Conservation (phyloP, 371 early-diverging fungal genomes). For the Mucor plumbeus region DNA sequence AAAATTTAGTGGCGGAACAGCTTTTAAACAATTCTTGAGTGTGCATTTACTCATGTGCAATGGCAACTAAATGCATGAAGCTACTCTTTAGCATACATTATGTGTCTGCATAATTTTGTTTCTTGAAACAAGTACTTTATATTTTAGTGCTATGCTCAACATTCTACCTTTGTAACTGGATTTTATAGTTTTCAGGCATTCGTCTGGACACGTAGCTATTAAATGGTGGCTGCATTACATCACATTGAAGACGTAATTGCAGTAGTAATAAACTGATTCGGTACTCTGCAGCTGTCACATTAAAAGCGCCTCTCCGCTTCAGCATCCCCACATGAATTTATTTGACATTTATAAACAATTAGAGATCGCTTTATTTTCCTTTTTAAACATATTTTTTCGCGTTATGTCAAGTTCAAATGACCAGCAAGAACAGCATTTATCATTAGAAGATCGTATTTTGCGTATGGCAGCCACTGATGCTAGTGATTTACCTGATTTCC, state of each 20-base stretch:
- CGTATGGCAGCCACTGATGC: constrained; percentile 25
- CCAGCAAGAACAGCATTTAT: not conserved
- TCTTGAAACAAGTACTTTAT: too few relatives aligned
- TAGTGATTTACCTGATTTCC: constrained; percentile 56
- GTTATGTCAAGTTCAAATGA: not conserved
- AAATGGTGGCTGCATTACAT: not conserved
- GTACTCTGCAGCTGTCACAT: not conserved
- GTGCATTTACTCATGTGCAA: too few relatives aligned
- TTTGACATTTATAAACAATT: not conserved
- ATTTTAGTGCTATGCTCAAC: too few relatives aligned
- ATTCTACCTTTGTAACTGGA: too few relatives aligned
- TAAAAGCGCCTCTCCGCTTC: not conserved
- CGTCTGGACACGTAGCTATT: not conserved
- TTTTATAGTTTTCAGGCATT: too few relatives aligned
- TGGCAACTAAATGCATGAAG: too few relatives aligned
- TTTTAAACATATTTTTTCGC: not conserved
- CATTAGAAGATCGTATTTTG: constrained; percentile 45
- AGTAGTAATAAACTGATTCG: not conserved
- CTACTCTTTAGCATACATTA: too few relatives aligned
- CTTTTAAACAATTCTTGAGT: too few relatives aligned
- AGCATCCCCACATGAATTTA: not conserved
- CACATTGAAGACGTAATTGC: not conserved
- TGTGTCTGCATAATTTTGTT: too few relatives aligned
- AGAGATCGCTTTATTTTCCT: not conserved
- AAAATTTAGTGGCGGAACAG: too few relatives aligned